These are phyloP conservation scores for Fusarium sp. DNA, from an alignment of 2,329 filamentous ascomycete species.

Conservation along the genomic window DNA sequence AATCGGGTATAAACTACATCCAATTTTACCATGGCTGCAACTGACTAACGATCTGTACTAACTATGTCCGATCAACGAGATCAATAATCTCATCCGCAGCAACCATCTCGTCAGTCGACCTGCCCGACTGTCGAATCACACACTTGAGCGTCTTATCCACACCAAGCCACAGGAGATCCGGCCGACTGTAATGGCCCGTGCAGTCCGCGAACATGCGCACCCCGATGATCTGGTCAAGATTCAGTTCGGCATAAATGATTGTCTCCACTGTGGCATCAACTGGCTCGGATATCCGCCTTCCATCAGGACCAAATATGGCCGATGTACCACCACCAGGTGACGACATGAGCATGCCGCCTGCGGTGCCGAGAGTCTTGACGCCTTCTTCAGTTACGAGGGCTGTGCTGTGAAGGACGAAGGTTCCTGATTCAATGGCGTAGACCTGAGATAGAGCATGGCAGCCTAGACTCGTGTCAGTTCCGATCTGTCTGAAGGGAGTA, in stretches of 20 bases:
- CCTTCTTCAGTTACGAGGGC: constrained; percentile 57
- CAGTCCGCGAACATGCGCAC: constrained; percentile 57
- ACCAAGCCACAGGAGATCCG: constrained; percentile 57
- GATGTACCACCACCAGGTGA: constrained; percentile 25
- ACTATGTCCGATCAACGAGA: too few species aligned
- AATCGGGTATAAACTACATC: too few species aligned
- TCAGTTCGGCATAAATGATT: constrained; percentile 65
- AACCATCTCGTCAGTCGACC: too few species aligned
- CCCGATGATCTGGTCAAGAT: constrained; percentile 59
- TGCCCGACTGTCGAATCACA: too few species aligned
- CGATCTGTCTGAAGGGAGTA: background rate
- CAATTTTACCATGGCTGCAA: too few species aligned
- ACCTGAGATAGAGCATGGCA: constrained; percentile 61
- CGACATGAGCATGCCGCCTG: constrained; percentile 49
- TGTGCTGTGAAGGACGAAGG: constrained; percentile 62
- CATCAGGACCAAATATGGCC: constrained; percentile 26
- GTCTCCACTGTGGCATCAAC: constrained; percentile 53
- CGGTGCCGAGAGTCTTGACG: constrained; percentile 56
- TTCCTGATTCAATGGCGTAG: constrained; percentile 69
- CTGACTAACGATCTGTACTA: too few species aligned
- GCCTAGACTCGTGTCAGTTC: background rate
- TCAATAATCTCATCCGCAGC: too few species aligned
- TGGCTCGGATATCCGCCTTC: constrained; percentile 11
- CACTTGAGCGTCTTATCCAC: background rate
- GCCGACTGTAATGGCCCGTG: constrained; percentile 50